Percentiles rank a stretch among this genome's conserved stretches.
Evolutionary conservation across 1,139 yeast genomes (phyloP).

Genomic region (Candida buenavistaensis): DNA sequence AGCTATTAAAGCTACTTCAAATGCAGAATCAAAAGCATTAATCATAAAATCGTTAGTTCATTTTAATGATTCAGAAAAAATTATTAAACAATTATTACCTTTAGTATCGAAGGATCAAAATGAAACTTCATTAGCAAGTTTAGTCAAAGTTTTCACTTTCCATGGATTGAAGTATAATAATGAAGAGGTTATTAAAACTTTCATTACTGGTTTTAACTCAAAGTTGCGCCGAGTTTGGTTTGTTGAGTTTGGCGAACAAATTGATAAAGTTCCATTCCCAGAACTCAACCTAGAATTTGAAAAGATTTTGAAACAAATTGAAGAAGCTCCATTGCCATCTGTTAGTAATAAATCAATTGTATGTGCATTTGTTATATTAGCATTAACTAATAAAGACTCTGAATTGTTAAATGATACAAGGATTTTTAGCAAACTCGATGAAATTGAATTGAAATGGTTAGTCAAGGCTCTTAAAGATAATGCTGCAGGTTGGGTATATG

Average conservation of each 20-base stretch:
- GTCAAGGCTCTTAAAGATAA: constrained; percentile 39
- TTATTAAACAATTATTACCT: constrained; percentile 48
- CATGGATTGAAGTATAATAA: constrained; percentile 27
- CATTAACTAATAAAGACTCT: constrained; percentile 8
- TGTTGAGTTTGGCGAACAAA: constrained; percentile 42
- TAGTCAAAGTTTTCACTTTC: constrained; percentile 50
- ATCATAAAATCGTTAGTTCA: constrained; percentile 16
- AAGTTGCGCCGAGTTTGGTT: constrained; percentile 72
- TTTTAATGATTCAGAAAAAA: constrained; percentile 30
- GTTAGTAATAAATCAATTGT: constrained; percentile 49
- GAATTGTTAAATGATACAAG: constrained; percentile 42
- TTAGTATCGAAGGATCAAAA: constrained; percentile 71
- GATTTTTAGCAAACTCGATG: constrained; percentile 50
- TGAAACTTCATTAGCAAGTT: constrained; percentile 56
- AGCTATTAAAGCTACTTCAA: constrained; percentile 58
- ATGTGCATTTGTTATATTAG: constrained; percentile 45
- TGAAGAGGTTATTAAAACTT: constrained; percentile 11
- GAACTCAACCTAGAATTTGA: constrained; percentile 11
- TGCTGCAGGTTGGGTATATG: constrained; percentile 43
- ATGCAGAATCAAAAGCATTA: constrained; percentile 63
- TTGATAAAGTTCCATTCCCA: constrained; percentile 7
- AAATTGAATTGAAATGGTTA: constrained; percentile 54
- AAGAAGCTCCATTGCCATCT: constrained; percentile 49
- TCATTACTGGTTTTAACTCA: constrained; percentile 56
- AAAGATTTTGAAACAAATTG: constrained; percentile 42